Percentiles rank a stretch among this genome's conserved stretches.
Evolutionary conservation across 768 basidiomycete genomes (phyloP).

Genomic region (Botryobasidium botryosum): DNA sequence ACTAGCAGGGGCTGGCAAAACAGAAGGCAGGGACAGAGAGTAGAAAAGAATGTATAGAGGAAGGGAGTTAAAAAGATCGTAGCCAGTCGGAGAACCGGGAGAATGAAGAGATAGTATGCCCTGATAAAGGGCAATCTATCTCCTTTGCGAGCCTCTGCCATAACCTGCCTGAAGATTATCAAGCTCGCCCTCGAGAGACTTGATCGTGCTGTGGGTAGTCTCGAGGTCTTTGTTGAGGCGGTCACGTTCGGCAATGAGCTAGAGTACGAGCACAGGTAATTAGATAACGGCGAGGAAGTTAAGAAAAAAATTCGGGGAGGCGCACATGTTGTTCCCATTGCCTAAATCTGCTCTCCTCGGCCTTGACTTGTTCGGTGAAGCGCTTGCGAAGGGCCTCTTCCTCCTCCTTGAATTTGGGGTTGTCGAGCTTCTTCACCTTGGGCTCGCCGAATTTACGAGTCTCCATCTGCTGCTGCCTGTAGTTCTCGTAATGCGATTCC

Average conservation of each 20-base stretch:
- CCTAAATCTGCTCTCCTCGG: constrained; percentile 92
- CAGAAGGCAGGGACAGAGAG: no score
- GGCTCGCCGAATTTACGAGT: constrained; percentile 97
- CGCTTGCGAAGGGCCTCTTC: constrained; percentile 92
- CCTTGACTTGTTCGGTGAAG: constrained; percentile 99
- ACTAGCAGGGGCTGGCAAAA: no score
- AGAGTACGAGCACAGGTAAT: constrained; percentile 3
- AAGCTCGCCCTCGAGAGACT: constrained; percentile 76
- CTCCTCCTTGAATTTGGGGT: constrained; percentile 99
- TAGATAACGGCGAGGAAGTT: constrained; percentile 12
- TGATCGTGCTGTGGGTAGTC: constrained; percentile 79
- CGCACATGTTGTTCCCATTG: constrained; percentile 98
- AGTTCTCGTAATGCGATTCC: constrained; percentile 93
- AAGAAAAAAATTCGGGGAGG: constrained; percentile 7
- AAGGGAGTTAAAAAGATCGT: no score
- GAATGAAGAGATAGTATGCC: no score
- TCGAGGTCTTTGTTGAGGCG: constrained; percentile 98
- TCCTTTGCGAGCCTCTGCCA: no score
- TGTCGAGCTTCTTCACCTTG: constrained; percentile 96
- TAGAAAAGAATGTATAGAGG: no score
- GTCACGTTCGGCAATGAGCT: constrained; percentile 98
- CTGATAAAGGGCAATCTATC: no score
- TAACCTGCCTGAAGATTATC: constrained; percentile 80
- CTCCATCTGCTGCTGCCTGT: constrained; percentile 98
- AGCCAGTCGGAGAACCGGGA: no score